Evolutionary conservation across 331 rosid species (phyloP), one percentile per base, ranked within the genome.

Genomic region (Malus hybrid): DNA sequence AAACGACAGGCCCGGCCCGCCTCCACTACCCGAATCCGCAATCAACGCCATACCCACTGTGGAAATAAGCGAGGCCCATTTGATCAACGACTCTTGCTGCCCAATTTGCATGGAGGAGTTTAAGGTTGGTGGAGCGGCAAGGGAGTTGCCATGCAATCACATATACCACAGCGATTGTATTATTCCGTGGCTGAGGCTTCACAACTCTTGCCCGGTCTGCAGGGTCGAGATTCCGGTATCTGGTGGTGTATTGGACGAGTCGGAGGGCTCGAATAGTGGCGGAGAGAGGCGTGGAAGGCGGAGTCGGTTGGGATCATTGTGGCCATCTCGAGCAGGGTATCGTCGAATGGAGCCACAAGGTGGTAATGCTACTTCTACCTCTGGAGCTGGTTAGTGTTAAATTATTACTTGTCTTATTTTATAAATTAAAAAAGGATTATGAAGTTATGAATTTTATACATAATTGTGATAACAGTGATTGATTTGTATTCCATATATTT

Each of bases 121-220:
- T 60, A 85, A 80, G 69, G 83, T 92, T 1, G 97, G 93, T 1
- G 97, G 88, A 1, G 86, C 86, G 66, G 99, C 90, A 2, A 86
- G 77, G 83, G 97, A 92, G 65, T 68, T 95, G 76, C 81, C 85
- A 0, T 95, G 99, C 82, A 88, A 85, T 14, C 99, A 95, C 62
- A 78, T 95, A 65, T 92, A 80, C 79, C 98, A 95, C 24, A 80
- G 88, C 0, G 93, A 88, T 1, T 95, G 99, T 57, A 95, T 95
- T 73, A 88, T 90, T 61, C 96, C 97, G 0, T 95, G 99, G 99
- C 87, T 95, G 18, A 80, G 88, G 84, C 96, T 95, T 64, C 97
- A 95, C 73, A 95, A 92, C 65, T 87, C 97, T 66, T 95, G 99
- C 68, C 99, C 99, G 0, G 88, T 95, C 46, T 95, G 99, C 73